Evolutionary conservation across 805 yeast species (phyloP), one percentile per base, ranked within the genome.

Genomic region (Lachancea fermentati): DNA sequence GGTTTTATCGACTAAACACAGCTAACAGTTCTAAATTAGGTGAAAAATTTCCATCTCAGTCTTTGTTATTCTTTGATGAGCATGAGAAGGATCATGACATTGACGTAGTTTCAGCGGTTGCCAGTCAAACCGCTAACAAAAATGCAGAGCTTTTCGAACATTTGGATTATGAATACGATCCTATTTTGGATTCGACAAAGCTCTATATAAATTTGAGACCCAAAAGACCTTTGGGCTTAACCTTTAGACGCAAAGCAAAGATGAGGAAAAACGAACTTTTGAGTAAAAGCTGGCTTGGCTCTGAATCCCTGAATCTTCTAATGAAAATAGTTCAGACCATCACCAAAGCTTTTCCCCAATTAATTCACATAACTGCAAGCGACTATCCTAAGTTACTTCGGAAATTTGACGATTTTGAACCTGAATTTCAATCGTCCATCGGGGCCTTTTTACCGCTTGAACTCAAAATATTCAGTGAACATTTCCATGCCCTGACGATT

Each of bases 171-270:
- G 37, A 39, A 2, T 40, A 45, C 17, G 48, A 47, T 30, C 36
- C 48, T 2, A 34, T 51, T 6, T 25, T 47, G 19, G 44, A 54
- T 24, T 48, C 54, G 34, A 46, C 44, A 19, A 31, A 42, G 9
- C 39, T 55, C 5, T 50, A 51, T 32, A 19, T 41, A 5, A 34
- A 45, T 2, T 33, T 56, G n/a, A 48, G 53, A 34, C 55, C 60
- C 13, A 37, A 43, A 14, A 54, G 58, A 55, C 65, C 67, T 2
- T 22, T 45, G 29, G 65, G 63, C 1, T 37, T 61, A 25, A 48
- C 53, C 3, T 41, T 43, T 16, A 56, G 37, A 17, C 31, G 47
- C 3, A 54, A 55, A 40, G 43, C 50, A 11, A 62, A 62, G 39
- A 18, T 40, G 16, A 45, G 46, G 32, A 35, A 45, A 2, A 43